Evolutionary conservation across 225 moss, liverwort and hornwort species (phyloP).

Genomic region (Sphagnum contortum): DNA sequence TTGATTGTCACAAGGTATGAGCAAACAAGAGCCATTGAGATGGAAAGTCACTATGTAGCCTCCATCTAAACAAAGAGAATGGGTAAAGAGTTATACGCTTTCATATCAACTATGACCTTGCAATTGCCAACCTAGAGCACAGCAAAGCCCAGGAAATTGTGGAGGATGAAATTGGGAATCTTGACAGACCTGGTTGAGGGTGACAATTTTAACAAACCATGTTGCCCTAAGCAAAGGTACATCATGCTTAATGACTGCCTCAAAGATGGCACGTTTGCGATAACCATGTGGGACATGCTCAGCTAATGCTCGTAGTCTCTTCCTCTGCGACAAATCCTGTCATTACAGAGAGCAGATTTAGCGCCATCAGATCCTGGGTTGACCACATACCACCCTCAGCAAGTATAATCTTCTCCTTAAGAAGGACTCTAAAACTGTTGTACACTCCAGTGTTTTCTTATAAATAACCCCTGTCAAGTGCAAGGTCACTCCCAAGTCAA

Average conservation of each 20-base stretch:
- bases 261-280: slow-evolving; percentile 75
- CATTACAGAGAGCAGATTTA: background rate
- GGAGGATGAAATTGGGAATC: too few relatives aligned
- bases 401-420: too few relatives aligned
- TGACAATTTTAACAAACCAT: slow-evolving; percentile 94
- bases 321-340: slow-evolving; percentile 84
- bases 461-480: too few relatives aligned
- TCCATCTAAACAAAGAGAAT: background rate
- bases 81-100: background rate
- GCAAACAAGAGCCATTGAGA: background rate
- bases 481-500: too few relatives aligned
- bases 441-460: too few relatives aligned
- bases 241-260: slow-evolving; percentile 82
- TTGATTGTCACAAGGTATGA: background rate
- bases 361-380: too few relatives aligned
- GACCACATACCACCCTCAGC: too few relatives aligned
- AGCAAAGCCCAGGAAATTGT: too few relatives aligned
- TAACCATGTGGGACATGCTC: slow-evolving; percentile 89
- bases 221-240: slow-evolving; percentile 86
- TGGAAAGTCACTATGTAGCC: background rate
- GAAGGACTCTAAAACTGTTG: too few relatives aligned
- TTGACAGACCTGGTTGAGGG: slow-evolving; percentile 69
- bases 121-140: too few relatives aligned
- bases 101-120: too few relatives aligned
- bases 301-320: slow-evolving; percentile 79